Percentiles rank a stretch among this genome's conserved stretches.
Conservation (phyloP, 306 rosid genomes). For the Gillenia trifoliata region DNA sequence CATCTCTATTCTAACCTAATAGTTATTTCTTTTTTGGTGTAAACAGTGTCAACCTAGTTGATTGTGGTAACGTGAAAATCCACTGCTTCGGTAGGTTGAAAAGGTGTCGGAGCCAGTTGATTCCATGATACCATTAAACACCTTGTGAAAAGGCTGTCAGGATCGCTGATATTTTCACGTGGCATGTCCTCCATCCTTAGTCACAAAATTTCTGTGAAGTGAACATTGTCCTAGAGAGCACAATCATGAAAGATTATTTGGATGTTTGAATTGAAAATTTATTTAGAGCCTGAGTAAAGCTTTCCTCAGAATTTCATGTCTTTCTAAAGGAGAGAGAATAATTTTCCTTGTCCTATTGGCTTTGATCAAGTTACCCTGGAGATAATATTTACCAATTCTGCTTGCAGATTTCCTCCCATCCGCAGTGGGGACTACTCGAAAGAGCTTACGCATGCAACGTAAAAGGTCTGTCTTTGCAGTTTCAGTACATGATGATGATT, state of each 20-base stretch:
- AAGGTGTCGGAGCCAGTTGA: too few species aligned
- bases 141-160: not conserved
- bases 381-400: not conserved
- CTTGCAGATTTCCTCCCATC: slow-evolving; percentile 72
- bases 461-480: too few species aligned
- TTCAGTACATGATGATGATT: too few species aligned
- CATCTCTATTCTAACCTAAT: too few species aligned
- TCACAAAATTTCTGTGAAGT: not conserved
- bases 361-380: not conserved
- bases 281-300: too few species aligned
- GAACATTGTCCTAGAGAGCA: not conserved
- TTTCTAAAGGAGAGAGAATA: too few species aligned
- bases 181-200: not conserved
- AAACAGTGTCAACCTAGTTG: too few species aligned
- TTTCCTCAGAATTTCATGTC: too few species aligned
- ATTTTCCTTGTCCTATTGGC: not conserved
- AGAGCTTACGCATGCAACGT: slow-evolving; percentile 44
- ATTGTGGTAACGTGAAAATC: too few species aligned
- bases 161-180: not conserved
- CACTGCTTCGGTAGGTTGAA: too few species aligned
- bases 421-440: slow-evolving; percentile 69
- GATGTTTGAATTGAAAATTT: not conserved
- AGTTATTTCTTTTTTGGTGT: too few species aligned
- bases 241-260: not conserved
- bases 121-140: not conserved